A percentile compares a stretch with the other conserved stretches of the same genome.
phyloP scores from a whole-genome alignment of 768 basidiomycete genomes.

The Sporobolomyces pararoseus region DNA sequence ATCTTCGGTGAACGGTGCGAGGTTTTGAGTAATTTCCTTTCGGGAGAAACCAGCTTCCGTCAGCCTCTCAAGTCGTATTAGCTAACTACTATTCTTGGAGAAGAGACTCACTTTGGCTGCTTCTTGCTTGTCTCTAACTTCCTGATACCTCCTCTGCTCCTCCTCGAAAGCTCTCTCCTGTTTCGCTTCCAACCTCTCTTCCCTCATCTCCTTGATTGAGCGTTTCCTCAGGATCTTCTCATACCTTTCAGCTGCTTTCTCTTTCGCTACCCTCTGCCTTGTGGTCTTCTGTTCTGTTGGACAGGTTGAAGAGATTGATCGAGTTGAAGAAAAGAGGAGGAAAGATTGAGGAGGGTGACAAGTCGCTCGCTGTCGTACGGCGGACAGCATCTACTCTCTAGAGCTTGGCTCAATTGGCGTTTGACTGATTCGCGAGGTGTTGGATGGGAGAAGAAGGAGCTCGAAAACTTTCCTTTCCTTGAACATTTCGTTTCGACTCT shows the following conservation, averaged over 20 bases:
- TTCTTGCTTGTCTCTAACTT: constrained; percentile 18
- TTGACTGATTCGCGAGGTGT: neutral
- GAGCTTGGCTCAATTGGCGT: too few relatives aligned
- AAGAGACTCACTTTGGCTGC: constrained; percentile 16
- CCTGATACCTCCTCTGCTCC: neutral
- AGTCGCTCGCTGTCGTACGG: constrained; percentile 2
- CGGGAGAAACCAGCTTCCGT: neutral
- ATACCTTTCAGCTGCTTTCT: constrained; percentile 21
- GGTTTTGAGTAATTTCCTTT: constrained; percentile 25
- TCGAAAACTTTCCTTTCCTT: neutral
- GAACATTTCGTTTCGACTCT: neutral
- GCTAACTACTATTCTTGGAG: too few relatives aligned
- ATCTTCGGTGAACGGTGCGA: constrained; percentile 49
- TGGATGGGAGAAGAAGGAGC: neutral
- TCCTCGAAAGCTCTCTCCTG: neutral
- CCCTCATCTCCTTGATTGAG: neutral
- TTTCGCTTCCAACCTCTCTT: constrained; percentile 2
- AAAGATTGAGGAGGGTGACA: neutral
- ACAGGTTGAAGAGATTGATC: neutral
- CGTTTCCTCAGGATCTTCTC: constrained; percentile 38
- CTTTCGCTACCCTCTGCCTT: constrained; percentile 9
- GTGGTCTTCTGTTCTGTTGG: neutral
- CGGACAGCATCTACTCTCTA: constrained; percentile 30
- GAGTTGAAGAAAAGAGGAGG: constrained; percentile 3
- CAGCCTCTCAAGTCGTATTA: too few relatives aligned